phyloP scores from a whole-genome alignment of 805 yeast genomes.

The Wilhelminamyces savonicus region DNA sequence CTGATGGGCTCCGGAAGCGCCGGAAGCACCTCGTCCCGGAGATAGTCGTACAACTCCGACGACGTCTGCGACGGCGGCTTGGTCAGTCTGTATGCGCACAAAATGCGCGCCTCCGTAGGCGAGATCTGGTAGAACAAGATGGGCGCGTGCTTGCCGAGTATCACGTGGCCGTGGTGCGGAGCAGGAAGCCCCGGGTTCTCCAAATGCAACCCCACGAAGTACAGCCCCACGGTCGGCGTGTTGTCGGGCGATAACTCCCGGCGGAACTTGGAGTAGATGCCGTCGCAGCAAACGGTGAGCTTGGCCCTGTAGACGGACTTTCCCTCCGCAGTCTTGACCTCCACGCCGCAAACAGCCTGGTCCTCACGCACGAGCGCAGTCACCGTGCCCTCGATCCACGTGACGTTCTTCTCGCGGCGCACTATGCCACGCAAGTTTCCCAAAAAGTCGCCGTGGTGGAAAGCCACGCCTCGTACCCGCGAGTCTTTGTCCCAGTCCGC shows the following conservation, averaged over 20 bases:
- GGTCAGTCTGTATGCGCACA: slow-evolving; percentile 76
- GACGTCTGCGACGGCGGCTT: slow-evolving; percentile 62
- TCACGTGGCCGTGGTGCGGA: slow-evolving; percentile 80
- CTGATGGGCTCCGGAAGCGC: slow-evolving; percentile 56
- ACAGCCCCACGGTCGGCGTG: slow-evolving; percentile 67
- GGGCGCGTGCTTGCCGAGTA: slow-evolving; percentile 83
- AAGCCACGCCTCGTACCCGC: slow-evolving; percentile 69
- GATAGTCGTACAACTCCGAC: slow-evolving; percentile 55
- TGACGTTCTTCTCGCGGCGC: slow-evolving; percentile 62
- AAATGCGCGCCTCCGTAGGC: slow-evolving; percentile 73
- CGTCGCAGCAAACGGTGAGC: slow-evolving; percentile 80
- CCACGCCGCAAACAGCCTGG: slow-evolving; percentile 67
- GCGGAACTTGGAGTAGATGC: slow-evolving; percentile 89
- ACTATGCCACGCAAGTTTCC: slow-evolving; percentile 71
- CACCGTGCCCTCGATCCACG: slow-evolving; percentile 81
- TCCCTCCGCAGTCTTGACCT: slow-evolving; percentile 42
- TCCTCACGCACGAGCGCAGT: slow-evolving; percentile 49
- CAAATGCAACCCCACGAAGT: slow-evolving; percentile 80
- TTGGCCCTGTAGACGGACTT: slow-evolving; percentile 41
- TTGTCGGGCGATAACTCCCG: slow-evolving; percentile 57
- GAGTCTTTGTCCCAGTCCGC: slow-evolving; percentile 55
- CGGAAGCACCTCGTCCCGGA: slow-evolving; percentile 56
- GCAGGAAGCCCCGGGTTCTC: slow-evolving; percentile 70
- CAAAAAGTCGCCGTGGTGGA: slow-evolving; percentile 89
- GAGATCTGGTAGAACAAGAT: slow-evolving; percentile 84